Evolutionary conservation across 2,329 filamentous ascomycete genomes (phyloP).

Genomic region (Fulvia fulva): DNA sequence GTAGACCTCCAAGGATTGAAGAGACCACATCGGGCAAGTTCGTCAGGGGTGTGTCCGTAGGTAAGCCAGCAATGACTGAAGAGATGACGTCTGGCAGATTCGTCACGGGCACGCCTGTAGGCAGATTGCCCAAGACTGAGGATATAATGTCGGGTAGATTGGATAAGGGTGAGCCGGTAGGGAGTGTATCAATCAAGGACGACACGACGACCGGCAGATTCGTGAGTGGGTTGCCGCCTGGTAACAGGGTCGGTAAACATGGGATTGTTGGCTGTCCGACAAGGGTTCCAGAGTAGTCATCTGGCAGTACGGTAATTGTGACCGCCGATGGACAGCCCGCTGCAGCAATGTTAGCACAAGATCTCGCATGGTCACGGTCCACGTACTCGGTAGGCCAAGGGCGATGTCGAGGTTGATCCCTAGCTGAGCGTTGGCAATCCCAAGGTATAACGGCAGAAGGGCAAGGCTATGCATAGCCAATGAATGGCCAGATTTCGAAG

Average conservation of each 20-base stretch:
- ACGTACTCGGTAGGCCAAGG: not conserved
- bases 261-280: not conserved
- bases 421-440: slow-evolving; percentile 4
- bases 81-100: not conserved
- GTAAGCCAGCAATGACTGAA: not conserved
- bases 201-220: not conserved
- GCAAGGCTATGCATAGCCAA: not conserved
- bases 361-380: not conserved
- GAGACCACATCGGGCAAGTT: not conserved
- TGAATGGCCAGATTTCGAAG: slow-evolving; percentile 8
- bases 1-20: not conserved
- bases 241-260: not conserved
- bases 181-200: not conserved
- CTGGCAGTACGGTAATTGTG: slow-evolving; percentile 1
- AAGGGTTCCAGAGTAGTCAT: not conserved
- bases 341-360: not conserved
- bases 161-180: not conserved
- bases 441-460: slow-evolving; percentile 2
- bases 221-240: not conserved
- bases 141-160: not conserved
- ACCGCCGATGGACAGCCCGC: not conserved
- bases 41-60: not conserved
- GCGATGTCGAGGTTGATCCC: not conserved
- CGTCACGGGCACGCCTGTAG: not conserved
- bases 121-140: not conserved